These are phyloP conservation scores for Curvularia lunata DNA, from an alignment of 2,329 filamentous ascomycete species.

Conservation along the genomic window DNA sequence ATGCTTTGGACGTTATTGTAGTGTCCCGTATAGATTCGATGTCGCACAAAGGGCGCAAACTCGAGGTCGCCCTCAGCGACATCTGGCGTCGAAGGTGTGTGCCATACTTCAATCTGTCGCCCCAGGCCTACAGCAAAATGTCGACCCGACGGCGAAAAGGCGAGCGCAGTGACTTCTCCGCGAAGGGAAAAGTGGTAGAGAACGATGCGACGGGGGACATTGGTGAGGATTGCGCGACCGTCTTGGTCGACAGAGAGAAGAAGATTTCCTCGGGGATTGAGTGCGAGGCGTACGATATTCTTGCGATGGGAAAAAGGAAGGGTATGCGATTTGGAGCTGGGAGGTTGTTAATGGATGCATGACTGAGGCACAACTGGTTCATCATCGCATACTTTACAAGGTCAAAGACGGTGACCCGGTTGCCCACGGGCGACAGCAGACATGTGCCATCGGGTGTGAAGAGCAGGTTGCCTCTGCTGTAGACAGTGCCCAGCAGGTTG, in stretches of 20 bases:
- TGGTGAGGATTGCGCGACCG: conserved; percentile 90
- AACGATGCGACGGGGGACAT: conserved; percentile 81
- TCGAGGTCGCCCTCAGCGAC: conserved; percentile 84
- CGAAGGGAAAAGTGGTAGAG: conserved; percentile 98
- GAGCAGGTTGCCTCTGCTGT: conserved; percentile 95
- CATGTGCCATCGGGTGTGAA: conserved; percentile 97
- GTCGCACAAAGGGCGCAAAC: conserved; percentile 91
- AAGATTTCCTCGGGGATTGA: conserved; percentile 89
- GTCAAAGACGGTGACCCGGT: conserved; percentile 94
- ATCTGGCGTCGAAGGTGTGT: conserved; percentile 88
- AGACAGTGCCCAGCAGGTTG: conserved; percentile 96
- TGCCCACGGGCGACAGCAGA: conserved; percentile 94
- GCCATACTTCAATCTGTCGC: conserved; percentile 91
- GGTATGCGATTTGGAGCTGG: conserved; percentile 84
- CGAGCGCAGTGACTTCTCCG: conserved; percentile 77
- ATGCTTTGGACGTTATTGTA: conserved; percentile 86
- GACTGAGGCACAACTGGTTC: too few relatives aligned
- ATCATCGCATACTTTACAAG: conserved; percentile 76
- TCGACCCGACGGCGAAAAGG: conserved; percentile 88
- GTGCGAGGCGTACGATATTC: conserved; percentile 86
- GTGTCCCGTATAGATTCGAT: conserved; percentile 85
- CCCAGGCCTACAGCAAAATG: conserved; percentile 91
- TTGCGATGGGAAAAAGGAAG: conserved; percentile 90
- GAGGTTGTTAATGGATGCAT: conserved; percentile 7
- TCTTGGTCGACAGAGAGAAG: conserved; percentile 93